Evolutionary conservation across 2,329 filamentous ascomycete genomes (phyloP), one percentile per base, ranked within the genome.

Genomic region (Scedosporium boydii): DNA sequence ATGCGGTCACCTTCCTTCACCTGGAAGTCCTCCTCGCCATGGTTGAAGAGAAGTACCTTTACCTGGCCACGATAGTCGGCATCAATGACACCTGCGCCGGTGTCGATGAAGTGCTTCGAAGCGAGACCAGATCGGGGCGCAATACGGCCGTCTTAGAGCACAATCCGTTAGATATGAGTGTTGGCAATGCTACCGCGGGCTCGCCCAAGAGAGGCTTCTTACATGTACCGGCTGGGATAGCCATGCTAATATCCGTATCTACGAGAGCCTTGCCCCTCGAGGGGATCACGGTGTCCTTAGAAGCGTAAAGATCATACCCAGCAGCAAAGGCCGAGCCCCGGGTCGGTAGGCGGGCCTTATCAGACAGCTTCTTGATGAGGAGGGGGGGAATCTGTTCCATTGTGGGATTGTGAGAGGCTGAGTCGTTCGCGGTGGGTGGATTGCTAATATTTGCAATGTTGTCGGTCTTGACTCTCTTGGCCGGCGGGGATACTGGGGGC

Each of bases 11-110:
- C 93, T 71, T 89, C 87, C 70, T 88, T 88, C 67, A 99, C 80
- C 66, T 77, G 80, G 72, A 96, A 98, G 73, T 96, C 92, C 48
- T 78, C 77, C 59, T 96, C 92, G 60, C 83, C 83, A 75, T 96
- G 88, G 78, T 99, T 99, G 76, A 98, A 98, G 60, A 99, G 84
- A 67, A 99, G 82, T 27, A 99, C 89, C 80, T 96, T 96, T 70
- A 99, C 88, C 68, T 90, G 90, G 21, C 95, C 95, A 42, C 95
- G 85, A 80, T 99, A 99, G 76, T 99, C 95, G 41, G 93, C 93
- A 75, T 99, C 95, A 69, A 99, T 98, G 66, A 99, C 95, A 62
- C 95, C 95, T 0, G 95, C 95, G 65, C 96, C 92, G 0, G 90
- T 95, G 75, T 97, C 92, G 73, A 99, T 98, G 77, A 93, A 95